A percentile compares a stretch with the other conserved stretches of the same genome.
phyloP scores from a whole-genome alignment of 2,329 filamentous ascomycete species.

The Aureobasidium sp. region DNA sequence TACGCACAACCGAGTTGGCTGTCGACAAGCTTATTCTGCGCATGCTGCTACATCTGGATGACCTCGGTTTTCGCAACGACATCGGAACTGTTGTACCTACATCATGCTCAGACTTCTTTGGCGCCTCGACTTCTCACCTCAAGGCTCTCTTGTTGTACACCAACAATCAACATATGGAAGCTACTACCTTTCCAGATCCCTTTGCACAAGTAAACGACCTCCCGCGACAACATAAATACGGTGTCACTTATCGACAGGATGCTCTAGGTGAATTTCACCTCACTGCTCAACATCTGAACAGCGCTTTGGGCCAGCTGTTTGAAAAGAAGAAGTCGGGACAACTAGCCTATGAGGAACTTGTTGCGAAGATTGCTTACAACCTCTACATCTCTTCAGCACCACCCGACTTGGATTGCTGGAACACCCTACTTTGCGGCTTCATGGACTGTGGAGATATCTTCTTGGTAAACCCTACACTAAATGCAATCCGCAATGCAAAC shows the following conservation, averaged over 20 bases:
- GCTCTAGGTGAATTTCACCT: slow-evolving; percentile 26
- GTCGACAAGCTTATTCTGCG: slow-evolving; percentile 31
- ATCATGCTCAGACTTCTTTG: slow-evolving; percentile 13
- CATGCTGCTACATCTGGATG: slow-evolving; percentile 23
- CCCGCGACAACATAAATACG: not conserved
- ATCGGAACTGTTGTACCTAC: slow-evolving; percentile 18
- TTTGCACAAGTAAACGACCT: not conserved
- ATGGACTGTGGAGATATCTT: slow-evolving; percentile 20
- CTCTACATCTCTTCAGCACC: slow-evolving; percentile 51
- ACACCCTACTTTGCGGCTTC: slow-evolving; percentile 61
- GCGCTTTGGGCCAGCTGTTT: slow-evolving; percentile 18
- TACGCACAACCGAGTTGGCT: slow-evolving; percentile 31
- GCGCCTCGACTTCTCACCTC: not conserved
- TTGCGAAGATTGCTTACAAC: slow-evolving; percentile 49
- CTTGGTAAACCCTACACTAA: slow-evolving; percentile 18
- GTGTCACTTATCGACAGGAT: slow-evolving; percentile 29
- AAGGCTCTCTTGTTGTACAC: slow-evolving; percentile 1
- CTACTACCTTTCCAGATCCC: not conserved
- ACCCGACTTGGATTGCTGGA: slow-evolving; percentile 62
- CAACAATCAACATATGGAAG: not conserved
- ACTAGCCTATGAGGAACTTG: slow-evolving; percentile 16
- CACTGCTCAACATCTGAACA: slow-evolving; percentile 19
- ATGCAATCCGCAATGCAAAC: slow-evolving; percentile 24
- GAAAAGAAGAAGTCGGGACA: slow-evolving; percentile 14
- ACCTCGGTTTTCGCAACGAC: slow-evolving; percentile 12